These are phyloP conservation scores for Aureobasidium sp. DNA, from an alignment of 2,329 filamentous ascomycete species.

Conservation along the genomic window DNA sequence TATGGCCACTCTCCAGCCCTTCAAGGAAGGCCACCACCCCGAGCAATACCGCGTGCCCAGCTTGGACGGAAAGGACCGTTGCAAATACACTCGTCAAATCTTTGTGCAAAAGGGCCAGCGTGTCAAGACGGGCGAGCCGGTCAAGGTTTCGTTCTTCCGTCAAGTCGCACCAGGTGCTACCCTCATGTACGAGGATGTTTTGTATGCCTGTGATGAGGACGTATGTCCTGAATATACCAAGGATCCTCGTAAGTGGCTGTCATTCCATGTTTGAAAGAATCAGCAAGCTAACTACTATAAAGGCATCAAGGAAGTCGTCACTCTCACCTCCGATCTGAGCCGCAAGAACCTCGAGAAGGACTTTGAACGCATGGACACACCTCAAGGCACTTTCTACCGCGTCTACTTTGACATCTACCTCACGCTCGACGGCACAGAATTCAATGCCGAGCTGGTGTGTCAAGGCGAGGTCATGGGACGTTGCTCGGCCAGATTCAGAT, in stretches of 20 bases:
- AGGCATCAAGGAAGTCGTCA: constrained; percentile 99
- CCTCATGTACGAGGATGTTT: constrained; percentile 97
- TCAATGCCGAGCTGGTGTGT: constrained; percentile 97
- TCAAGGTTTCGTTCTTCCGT: constrained; percentile 97
- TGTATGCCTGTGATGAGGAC: constrained; percentile 96
- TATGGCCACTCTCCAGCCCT: constrained; percentile 96
- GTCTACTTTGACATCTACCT: constrained; percentile 65
- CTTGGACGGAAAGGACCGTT: constrained; percentile 91
- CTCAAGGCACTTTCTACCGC: constrained; percentile 91
- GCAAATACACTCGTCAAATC: constrained; percentile 97
- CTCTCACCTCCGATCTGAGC: constrained; percentile 89
- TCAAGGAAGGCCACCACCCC: constrained; percentile 97
- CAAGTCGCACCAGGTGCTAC: constrained; percentile 95
- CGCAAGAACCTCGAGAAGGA: constrained; percentile 99
- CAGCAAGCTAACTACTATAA: constrained; percentile 13
- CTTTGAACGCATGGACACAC: constrained; percentile 98
- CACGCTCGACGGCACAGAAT: constrained; percentile 92
- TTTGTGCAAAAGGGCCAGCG: constrained; percentile 98
- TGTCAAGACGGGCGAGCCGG: constrained; percentile 97
- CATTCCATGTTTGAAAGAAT: not conserved
- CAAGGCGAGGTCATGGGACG: constrained; percentile 98
- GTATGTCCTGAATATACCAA: constrained; percentile 98
- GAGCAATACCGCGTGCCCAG: constrained; percentile 96
- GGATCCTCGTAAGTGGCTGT: constrained; percentile 75
- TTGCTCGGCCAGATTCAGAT: constrained; percentile 81